These are phyloP conservation scores for Claviceps capensis DNA, from an alignment of 2,329 filamentous ascomycete species.

Conservation along the genomic window DNA sequence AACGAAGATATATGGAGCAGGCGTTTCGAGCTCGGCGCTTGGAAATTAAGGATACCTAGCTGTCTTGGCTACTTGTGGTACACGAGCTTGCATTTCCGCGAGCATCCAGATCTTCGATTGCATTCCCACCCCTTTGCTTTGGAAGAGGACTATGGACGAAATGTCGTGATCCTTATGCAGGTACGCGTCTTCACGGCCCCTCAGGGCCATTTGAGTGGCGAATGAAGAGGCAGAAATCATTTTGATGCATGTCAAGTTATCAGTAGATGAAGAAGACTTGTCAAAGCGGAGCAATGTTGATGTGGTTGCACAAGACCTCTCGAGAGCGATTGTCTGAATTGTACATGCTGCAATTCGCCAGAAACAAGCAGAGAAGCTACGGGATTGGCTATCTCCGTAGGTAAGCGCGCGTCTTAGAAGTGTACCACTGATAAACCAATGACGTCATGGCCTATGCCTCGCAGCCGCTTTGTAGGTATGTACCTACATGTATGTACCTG, in stretches of 20 bases:
- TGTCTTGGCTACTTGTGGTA: not conserved
- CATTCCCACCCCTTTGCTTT: not conserved
- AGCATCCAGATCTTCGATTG: not conserved
- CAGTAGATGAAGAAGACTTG: not conserved
- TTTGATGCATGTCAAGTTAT: not conserved
- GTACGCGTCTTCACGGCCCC: not conserved
- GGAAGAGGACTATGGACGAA: not conserved
- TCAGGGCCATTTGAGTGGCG: not conserved
- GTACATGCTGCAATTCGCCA: not conserved
- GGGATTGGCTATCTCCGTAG: not conserved
- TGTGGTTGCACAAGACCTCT: too few relatives aligned
- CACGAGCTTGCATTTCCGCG: not conserved
- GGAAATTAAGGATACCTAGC: conserved; percentile 4
- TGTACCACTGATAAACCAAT: too few relatives aligned
- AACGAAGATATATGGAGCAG: too few relatives aligned
- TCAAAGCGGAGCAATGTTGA: not conserved
- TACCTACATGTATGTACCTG: too few relatives aligned
- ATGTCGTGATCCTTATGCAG: not conserved
- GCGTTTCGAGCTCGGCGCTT: conserved; percentile 1
- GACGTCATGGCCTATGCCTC: too few relatives aligned
- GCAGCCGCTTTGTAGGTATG: too few relatives aligned
- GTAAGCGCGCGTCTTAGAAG: conserved; percentile 3
- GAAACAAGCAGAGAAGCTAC: not conserved
- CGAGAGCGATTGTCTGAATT: not conserved
- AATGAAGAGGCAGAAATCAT: not conserved